These are phyloP conservation scores for Puya raimondii DNA, from an alignment of 176 grass and related monocot genomes.

Conservation along the genomic window DNA sequence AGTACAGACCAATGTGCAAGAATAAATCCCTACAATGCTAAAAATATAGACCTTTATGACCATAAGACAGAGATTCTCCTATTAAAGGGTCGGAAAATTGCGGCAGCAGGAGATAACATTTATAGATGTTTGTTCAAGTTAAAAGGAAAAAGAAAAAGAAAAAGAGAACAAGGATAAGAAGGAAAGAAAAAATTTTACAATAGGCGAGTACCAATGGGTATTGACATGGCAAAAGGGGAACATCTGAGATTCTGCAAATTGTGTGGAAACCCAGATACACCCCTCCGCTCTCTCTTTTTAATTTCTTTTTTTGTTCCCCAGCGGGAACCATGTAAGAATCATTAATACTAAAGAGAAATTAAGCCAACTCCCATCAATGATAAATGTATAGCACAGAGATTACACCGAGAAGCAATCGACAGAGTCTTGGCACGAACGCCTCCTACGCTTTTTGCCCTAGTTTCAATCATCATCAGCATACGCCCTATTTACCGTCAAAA, in stretches of 20 bases:
- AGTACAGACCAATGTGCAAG: too few species aligned
- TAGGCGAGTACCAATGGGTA: neutral
- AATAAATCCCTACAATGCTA: too few species aligned
- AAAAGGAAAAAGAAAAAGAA: too few species aligned
- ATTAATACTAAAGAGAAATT: constrained; percentile 32
- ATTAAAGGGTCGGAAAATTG: too few species aligned
- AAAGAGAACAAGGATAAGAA: too few species aligned
- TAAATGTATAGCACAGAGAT: constrained; percentile 21
- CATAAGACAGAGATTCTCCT: too few species aligned
- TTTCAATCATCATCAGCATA: neutral
- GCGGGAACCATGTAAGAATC: constrained; percentile 37
- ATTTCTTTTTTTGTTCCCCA: constrained; percentile 16
- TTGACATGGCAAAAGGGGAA: constrained; percentile 48
- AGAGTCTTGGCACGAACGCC: neutral
- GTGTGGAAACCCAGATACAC: constrained; percentile 79
- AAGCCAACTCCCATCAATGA: constrained; percentile 28
- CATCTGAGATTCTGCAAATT: constrained; percentile 75
- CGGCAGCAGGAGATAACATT: too few species aligned
- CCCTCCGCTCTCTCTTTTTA: constrained; percentile 34
- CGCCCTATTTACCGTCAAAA: neutral
- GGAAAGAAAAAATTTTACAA: too few species aligned
- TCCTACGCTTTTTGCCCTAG: neutral
- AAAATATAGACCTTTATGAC: too few species aligned
- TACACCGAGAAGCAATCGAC: neutral
- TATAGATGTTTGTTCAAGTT: too few species aligned